Percentiles rank a stretch among this genome's conserved stretches.
Evolutionary conservation across 176 grass and related monocot species (phyloP).

Genomic region (Oryza glaberrima): DNA sequence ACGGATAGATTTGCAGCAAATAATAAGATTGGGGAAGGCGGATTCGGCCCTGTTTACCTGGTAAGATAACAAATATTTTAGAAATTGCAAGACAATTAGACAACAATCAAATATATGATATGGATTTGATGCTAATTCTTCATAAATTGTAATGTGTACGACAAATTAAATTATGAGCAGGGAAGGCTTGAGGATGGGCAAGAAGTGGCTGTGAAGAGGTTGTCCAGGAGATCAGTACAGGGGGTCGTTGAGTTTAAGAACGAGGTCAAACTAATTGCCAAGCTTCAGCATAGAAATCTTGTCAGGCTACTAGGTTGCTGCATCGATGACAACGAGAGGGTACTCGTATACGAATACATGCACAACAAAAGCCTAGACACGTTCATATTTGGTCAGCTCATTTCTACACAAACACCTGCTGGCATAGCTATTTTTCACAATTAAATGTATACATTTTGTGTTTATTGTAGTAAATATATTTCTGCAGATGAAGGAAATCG

Average conservation of each 20-base stretch:
- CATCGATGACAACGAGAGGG: slow-evolving; percentile 48
- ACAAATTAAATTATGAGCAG: slow-evolving; percentile 26
- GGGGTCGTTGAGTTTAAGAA: slow-evolving; percentile 55
- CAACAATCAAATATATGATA: too few relatives aligned
- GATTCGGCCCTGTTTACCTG: slow-evolving; percentile 65
- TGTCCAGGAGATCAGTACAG: slow-evolving; percentile 49
- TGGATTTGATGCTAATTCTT: too few relatives aligned
- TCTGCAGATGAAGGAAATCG: slow-evolving; percentile 46
- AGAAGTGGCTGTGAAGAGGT: slow-evolving; percentile 64
- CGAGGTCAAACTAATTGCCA: slow-evolving; percentile 62
- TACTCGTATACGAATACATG: slow-evolving; percentile 65
- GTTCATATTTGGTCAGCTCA: slow-evolving; percentile 59
- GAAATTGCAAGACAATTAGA: too few relatives aligned
- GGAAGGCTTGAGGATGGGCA: slow-evolving; percentile 54
- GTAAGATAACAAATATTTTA: slow-evolving; percentile 22
- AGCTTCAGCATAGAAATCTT: slow-evolving; percentile 54
- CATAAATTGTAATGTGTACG: neutral
- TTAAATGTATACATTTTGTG: neutral
- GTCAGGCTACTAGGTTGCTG: slow-evolving; percentile 53
- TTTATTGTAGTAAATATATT: neutral
- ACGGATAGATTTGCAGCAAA: slow-evolving; percentile 37
- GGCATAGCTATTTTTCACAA: too few relatives aligned
- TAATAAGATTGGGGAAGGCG: slow-evolving; percentile 54
- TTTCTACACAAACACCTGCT: neutral
- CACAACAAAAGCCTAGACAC: slow-evolving; percentile 59